Evolutionary conservation across 352 stramenopile genomes (phyloP).

Genomic region (Phytophthora agathidicida): DNA sequence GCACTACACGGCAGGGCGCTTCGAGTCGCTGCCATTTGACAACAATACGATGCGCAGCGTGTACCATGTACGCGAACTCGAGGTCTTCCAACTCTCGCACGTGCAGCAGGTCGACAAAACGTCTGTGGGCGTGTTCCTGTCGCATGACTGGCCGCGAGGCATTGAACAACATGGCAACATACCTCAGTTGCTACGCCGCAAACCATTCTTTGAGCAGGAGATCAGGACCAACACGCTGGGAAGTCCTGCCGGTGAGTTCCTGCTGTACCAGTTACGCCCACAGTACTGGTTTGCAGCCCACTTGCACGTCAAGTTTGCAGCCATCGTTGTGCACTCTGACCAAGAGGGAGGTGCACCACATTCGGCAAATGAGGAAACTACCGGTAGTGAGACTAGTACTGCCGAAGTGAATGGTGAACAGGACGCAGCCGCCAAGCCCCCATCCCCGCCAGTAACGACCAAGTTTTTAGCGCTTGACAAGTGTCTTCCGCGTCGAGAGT

Average conservation of each 20-base stretch:
- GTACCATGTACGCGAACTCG: constrained; percentile 95
- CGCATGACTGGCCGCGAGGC: constrained; percentile 98
- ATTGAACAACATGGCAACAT: constrained; percentile 96
- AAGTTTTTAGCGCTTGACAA: constrained; percentile 97
- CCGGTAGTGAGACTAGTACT: constrained; percentile 8
- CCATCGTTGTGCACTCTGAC: constrained; percentile 88
- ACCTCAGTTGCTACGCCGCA: constrained; percentile 88
- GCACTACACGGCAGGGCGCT: constrained; percentile 92
- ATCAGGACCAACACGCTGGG: constrained; percentile 94
- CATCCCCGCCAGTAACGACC: constrained; percentile 25
- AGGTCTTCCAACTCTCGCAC: constrained; percentile 93
- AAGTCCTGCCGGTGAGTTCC: constrained; percentile 91
- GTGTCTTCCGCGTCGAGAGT: constrained; percentile 94
- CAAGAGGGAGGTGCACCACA: constrained; percentile 11
- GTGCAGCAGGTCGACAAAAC: constrained; percentile 54
- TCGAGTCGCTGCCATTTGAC: constrained; percentile 83
- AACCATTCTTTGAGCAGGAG: constrained; percentile 96
- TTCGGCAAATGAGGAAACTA: not conserved
- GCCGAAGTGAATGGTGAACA: constrained; percentile 2
- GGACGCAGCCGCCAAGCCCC: constrained; percentile 5
- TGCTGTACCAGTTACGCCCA: constrained; percentile 94
- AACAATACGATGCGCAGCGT: constrained; percentile 91
- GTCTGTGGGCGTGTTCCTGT: constrained; percentile 93
- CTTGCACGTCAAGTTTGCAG: constrained; percentile 98
- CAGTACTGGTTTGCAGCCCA: constrained; percentile 98